These are phyloP conservation scores for Vitis labrusca DNA, from an alignment of 164 flowering plant genomes.

Conservation along the genomic window DNA sequence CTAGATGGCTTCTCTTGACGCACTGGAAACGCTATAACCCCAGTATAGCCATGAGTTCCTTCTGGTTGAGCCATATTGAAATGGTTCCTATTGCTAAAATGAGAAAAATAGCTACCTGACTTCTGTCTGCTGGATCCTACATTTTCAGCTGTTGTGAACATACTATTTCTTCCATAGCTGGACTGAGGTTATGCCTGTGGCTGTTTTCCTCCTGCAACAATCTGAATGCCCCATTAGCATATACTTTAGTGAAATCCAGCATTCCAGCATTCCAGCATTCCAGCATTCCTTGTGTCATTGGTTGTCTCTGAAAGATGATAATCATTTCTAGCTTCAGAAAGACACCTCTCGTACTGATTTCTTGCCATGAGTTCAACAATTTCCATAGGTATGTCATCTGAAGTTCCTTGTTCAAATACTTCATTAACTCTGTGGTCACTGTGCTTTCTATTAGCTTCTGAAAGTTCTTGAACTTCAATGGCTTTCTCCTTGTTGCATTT, in stretches of 20 bases:
- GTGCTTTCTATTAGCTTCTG: conserved; percentile 17
- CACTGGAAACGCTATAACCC: conserved; percentile 21
- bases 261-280: conserved; percentile 7
- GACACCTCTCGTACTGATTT: conserved; percentile 68
- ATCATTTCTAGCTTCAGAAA: conserved; percentile 33
- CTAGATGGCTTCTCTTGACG: conserved; percentile 24
- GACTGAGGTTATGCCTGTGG: conserved; percentile 15
- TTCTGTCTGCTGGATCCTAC: conserved; percentile 20
- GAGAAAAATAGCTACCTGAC: conserved; percentile 21
- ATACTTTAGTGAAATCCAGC: conserved; percentile 19
- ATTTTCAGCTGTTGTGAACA: conserved; percentile 9
- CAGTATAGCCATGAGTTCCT: conserved; percentile 17
- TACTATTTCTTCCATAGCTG: conserved; percentile 22
- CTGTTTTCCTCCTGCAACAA: conserved; percentile 19
- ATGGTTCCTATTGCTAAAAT: conserved; percentile 10
- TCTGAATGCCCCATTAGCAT: conserved; percentile 21
- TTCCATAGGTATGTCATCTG: conserved; percentile 83
- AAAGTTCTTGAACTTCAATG: conserved; percentile 18
- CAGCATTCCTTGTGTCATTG: conserved; percentile 15
- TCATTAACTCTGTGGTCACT: conserved; percentile 19
- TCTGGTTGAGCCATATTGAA: conserved; percentile 17
- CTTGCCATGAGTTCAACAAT: conserved; percentile 83
- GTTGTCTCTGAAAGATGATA: conserved; percentile 13
- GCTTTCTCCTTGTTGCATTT: conserved; percentile 20
- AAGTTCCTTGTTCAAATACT: conserved; percentile 31